A percentile compares a stretch with the other conserved stretches of the same genome.
Evolutionary conservation across 2,329 filamentous ascomycete species (phyloP).

Genomic region (Elsinoe fawcettii): DNA sequence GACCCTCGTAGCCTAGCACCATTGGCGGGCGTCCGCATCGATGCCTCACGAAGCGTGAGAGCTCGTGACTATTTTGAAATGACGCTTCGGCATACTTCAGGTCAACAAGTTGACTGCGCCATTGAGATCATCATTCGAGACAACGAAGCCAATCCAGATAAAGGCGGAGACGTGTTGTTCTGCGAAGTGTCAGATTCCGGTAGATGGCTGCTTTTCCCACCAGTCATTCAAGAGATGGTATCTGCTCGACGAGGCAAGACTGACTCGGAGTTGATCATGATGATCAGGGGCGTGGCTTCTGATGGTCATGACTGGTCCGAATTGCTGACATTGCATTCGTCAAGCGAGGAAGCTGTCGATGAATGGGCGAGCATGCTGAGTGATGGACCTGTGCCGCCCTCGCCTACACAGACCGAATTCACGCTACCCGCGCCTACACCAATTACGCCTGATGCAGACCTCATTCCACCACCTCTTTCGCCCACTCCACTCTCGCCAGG

Average conservation of each 20-base stretch:
- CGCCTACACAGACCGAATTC: conserved; percentile 36
- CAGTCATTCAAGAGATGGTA: conserved; percentile 62
- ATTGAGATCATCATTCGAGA: conserved; percentile 83
- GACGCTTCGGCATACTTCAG: conserved; percentile 77
- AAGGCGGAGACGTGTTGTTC: conserved; percentile 78
- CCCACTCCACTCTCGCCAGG: conserved; percentile 19
- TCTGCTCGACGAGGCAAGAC: conserved; percentile 72
- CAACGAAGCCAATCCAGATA: conserved; percentile 57
- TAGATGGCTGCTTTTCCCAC: conserved; percentile 85
- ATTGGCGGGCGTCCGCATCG: conserved; percentile 61
- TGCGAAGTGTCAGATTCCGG: conserved; percentile 75
- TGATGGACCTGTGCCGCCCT: conserved; percentile 54
- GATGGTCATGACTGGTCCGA: conserved; percentile 69
- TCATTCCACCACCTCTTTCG: background rate
- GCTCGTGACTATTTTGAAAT: conserved; percentile 87
- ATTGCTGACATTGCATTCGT: conserved; percentile 66
- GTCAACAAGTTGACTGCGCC: conserved; percentile 80
- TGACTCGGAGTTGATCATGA: conserved; percentile 69
- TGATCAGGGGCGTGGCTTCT: conserved; percentile 67
- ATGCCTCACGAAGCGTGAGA: conserved; percentile 71
- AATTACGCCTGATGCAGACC: conserved; percentile 2
- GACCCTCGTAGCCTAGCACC: conserved; percentile 70
- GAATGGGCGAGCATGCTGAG: conserved; percentile 89
- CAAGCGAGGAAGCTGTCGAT: conserved; percentile 65
- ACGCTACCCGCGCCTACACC: conserved; percentile 21